Conservation (phyloP, 331 rosid genomes). For the Phaseolus coccineus region DNA sequence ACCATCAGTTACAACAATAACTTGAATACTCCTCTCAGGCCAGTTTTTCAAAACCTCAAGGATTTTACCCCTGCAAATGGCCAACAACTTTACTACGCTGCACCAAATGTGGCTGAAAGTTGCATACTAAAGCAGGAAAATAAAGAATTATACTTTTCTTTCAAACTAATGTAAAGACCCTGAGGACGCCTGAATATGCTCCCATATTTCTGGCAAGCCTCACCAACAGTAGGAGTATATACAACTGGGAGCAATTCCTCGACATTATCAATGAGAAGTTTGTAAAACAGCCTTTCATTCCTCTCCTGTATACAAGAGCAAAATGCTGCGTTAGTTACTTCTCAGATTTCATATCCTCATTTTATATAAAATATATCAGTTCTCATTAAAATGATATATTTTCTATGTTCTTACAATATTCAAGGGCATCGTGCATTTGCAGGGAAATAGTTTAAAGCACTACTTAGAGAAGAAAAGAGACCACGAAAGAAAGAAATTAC, state of each 20-base stretch:
- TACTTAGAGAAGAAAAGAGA: not conserved
- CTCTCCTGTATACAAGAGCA: slow-evolving; percentile 69
- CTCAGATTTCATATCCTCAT: slow-evolving; percentile 13
- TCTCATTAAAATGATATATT: not conserved
- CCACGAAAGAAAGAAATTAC: not conserved
- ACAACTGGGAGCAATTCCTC: slow-evolving; percentile 97
- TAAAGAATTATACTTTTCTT: slow-evolving; percentile 69
- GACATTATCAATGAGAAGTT: slow-evolving; percentile 87
- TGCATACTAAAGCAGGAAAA: slow-evolving; percentile 27
- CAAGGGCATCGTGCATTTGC: not conserved
- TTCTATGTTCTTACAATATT: not conserved
- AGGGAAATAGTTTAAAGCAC: not conserved
- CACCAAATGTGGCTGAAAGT: slow-evolving; percentile 20
- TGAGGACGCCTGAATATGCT: slow-evolving; percentile 96
- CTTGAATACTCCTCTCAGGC: slow-evolving; percentile 92
- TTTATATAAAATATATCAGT: not conserved
- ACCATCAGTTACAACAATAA: slow-evolving; percentile 95
- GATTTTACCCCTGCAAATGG: slow-evolving; percentile 75
- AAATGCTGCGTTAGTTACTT: not conserved
- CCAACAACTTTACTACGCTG: slow-evolving; percentile 16
- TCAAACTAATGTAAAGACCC: slow-evolving; percentile 93
- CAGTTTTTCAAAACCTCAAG: slow-evolving; percentile 94
- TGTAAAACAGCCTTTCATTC: slow-evolving; percentile 89
- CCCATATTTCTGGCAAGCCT: slow-evolving; percentile 99
- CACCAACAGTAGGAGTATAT: slow-evolving; percentile 96